Evolutionary conservation across 345 rosid genomes (phyloP), one percentile per base, ranked within the genome.

Genomic region (Anacardium occidentale): DNA sequence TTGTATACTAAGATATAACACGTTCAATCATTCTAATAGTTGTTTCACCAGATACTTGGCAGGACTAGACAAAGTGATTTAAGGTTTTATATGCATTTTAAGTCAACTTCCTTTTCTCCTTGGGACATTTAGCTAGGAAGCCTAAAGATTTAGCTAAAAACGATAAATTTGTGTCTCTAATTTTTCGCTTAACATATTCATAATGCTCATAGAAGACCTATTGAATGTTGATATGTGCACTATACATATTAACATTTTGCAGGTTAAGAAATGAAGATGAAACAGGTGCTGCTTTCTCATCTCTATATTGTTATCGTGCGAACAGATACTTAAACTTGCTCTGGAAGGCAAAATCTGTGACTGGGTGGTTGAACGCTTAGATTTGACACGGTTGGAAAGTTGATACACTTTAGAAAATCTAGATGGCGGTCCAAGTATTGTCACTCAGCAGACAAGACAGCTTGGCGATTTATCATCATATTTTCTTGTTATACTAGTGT

Each of bases 261-360:
- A 78, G 81, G 70, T 52, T 51, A 75, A 75, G 73, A 63, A 78
- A 32, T 78, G 82, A 81, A 64, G 81, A 52, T 29, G 20, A 64
- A 57, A 44, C 32, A 12, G 61, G 64, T 47, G 60, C 17, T 22
- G 61, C 52, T 26, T 14, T 21, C 48, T 52, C 14, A 29, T 7
- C 20, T 37, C 17, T 9, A 42, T 45, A 65, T 25, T 52, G 37
- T 37, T 40, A 42, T 40, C 14, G 15, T 22, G 29, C 21, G 21
- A 37, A 12, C 18, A 37, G 32, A 60, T 72, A 55, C 63, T 2
- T 20, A 60, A 61, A 62, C 60, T 34, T 66, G 54, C 57, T 64
- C 34, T 40, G 37, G 40, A 60, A 34, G 68, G 61, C 62, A 20
- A 37, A 34, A 62, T 64, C 15, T 65, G 21, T 66, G 67, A 61